Evolutionary conservation across 805 yeast species (phyloP).

Genomic region (Scheffersomyces amazonensis): DNA sequence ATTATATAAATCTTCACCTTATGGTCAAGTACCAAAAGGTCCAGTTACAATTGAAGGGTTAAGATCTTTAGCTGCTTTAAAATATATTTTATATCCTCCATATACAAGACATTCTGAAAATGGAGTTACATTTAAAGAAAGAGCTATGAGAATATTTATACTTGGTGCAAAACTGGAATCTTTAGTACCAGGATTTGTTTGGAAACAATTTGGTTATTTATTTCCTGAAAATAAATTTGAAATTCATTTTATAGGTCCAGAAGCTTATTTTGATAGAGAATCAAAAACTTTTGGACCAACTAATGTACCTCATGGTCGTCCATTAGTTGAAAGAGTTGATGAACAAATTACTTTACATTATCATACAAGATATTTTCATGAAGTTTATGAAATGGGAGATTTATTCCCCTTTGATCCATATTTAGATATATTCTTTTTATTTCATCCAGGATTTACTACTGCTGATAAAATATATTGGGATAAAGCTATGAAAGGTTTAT

Average conservation of each 20-base stretch:
- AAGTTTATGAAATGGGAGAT: conserved; percentile 86
- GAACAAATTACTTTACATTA: conserved; percentile 69
- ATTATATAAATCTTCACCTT: conserved; percentile 83
- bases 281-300: conserved; percentile 57
- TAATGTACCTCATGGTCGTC: conserved; percentile 51
- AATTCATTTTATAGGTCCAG: conserved; percentile 92
- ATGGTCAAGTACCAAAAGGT: conserved; percentile 75
- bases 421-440: conserved; percentile 84
- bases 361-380: conserved; percentile 91
- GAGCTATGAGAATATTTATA: conserved; percentile 86
- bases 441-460: conserved; percentile 93
- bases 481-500: conserved; percentile 77
- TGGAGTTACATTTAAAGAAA: conserved; percentile 64
- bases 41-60: conserved; percentile 90
- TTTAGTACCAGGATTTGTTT: conserved; percentile 88
- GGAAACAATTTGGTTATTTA: conserved; percentile 88
- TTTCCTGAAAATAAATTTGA: conserved; percentile 84
- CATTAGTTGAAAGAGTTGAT: conserved; percentile 73
- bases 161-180: conserved; percentile 93
- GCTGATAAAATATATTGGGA: conserved; percentile 83
- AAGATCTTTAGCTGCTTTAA: conserved; percentile 87
- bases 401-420: conserved; percentile 98
- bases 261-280: conserved; percentile 71
- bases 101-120: conserved; percentile 40
- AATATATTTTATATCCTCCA: conserved; percentile 83